Conservation (phyloP, 768 basidiomycete species). For the Rhizopogon salebrosus region DNA sequence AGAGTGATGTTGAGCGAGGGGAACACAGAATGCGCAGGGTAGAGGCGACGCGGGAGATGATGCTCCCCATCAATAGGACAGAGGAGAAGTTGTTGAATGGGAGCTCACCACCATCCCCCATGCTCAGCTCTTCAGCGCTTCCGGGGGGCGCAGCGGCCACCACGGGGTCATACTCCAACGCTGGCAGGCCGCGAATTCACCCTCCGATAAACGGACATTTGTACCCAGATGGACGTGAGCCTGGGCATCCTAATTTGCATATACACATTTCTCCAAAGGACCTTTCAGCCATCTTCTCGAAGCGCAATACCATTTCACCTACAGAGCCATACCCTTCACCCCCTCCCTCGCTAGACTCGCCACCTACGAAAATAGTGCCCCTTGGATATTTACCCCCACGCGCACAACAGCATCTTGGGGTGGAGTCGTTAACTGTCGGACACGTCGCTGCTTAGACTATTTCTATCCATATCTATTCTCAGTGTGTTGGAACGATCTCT, state of each 20-base stretch:
- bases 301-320: slow-evolving; percentile 24
- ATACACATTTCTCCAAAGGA: slow-evolving; percentile 14
- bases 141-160: slow-evolving; percentile 17
- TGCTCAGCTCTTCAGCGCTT: background rate
- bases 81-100: slow-evolving; percentile 50
- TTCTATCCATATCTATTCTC: slow-evolving; percentile 20
- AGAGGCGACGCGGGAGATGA: slow-evolving; percentile 63
- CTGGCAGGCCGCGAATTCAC: slow-evolving; percentile 2
- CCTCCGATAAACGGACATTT: slow-evolving; percentile 1
- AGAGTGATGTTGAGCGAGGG: slow-evolving; percentile 86
- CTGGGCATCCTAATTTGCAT: slow-evolving; percentile 8
- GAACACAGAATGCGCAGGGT: slow-evolving; percentile 83
- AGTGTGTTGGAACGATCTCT: background rate
- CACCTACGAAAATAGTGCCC: slow-evolving; percentile 8
- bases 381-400: slow-evolving; percentile 11
- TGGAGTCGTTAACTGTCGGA: slow-evolving; percentile 9
- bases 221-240: slow-evolving; percentile 4
- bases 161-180: slow-evolving; percentile 15
- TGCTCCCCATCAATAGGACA: slow-evolving; percentile 62
- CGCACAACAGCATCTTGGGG: background rate
- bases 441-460: slow-evolving; percentile 12
- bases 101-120: slow-evolving; percentile 25
- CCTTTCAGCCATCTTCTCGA: slow-evolving; percentile 14
- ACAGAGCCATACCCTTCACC: slow-evolving; percentile 47
- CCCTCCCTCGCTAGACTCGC: slow-evolving; percentile 30